Base-by-base conservation (phyloP, 2,329 filamentous ascomycete genomes). In the Bipolaris bicolor region DNA sequence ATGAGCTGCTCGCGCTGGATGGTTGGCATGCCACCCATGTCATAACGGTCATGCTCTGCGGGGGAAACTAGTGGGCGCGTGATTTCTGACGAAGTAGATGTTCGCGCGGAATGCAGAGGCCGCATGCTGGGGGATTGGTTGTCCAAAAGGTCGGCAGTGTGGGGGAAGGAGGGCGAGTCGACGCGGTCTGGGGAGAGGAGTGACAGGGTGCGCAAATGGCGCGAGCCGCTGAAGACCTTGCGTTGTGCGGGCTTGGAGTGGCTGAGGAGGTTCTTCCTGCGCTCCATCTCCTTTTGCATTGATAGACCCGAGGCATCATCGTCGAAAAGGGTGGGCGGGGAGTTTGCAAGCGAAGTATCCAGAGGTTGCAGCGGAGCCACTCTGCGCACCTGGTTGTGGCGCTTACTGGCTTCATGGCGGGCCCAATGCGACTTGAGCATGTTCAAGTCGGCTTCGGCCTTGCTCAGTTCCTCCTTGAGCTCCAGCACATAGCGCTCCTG, bases 401-500 rank as follows among this genome's bases (percentile, higher is more conserved):
- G 94, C 78, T 87, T 91, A 57, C 86, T 84, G 45, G 86, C 87
- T 73, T 97, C 92, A 59, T 92, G 87, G 13, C 82, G 79, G 1
- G 90, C 86, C 89, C 91, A 98, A 76, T 92, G 89, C 69, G 86
- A 89, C 81, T 97, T 98, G 60, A 99, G 81, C 40, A 81, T 84
- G 45, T 82, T 81, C 39, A 99, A 81, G 45, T 96, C 90, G 11
- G 81, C 79, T 74, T 99, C 94, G 5, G 95, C 94, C 58, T 88
- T 88, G 22, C 82, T 80, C n/a, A 99, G 81, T 76, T 98, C 94
- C 75, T 99, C 95, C 58, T 88, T 90, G 50, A 99, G 81, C 77
- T 98, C 95, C 55, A 99, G 80, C 1, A 99, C 94, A 64, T 87
- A 88, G 55, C 95, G 85, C 79, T 99, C 95, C 78, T 98, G 93